phyloP scores from a whole-genome alignment of 257 asterid genomes.

The Primulina eburnea region DNA sequence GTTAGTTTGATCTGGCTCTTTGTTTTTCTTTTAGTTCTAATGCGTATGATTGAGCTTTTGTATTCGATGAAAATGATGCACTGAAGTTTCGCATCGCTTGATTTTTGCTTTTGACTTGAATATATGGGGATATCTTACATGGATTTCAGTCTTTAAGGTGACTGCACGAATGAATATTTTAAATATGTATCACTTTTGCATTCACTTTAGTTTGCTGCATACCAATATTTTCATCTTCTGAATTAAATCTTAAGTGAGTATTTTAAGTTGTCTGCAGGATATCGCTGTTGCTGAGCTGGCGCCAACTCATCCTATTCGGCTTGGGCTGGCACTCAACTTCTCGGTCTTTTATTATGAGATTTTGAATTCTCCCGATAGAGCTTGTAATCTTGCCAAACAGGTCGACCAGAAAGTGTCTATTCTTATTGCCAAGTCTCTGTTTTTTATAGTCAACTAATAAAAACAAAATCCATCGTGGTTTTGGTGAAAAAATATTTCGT shows the following conservation, averaged over 20 bases:
- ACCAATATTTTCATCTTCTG: constrained; percentile 5
- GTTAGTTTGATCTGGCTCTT: neutral
- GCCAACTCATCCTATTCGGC: constrained; percentile 55
- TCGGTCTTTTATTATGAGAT: constrained; percentile 59
- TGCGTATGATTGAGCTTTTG: too few relatives aligned
- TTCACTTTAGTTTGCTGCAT: constrained; percentile 5
- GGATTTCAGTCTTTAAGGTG: too few relatives aligned
- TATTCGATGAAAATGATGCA: too few relatives aligned
- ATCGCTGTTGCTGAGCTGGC: constrained; percentile 49
- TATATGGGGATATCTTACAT: too few relatives aligned
- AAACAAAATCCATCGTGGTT: neutral
- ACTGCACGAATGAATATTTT: too few relatives aligned
- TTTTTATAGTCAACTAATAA: neutral
- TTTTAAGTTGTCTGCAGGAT: constrained; percentile 32
- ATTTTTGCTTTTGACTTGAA: too few relatives aligned
- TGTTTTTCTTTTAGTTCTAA: too few relatives aligned
- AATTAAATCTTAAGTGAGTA: neutral
- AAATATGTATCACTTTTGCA: neutral
- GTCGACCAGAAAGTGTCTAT: constrained; percentile 19
- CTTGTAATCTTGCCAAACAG: constrained; percentile 58
- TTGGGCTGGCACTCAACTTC: constrained; percentile 54
- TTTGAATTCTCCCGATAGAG: constrained; percentile 54
- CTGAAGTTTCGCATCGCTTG: too few relatives aligned
- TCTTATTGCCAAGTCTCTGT: neutral
- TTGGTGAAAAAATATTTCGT: neutral